A percentile compares a stretch with the other conserved stretches of the same genome.
Evolutionary conservation across 441 rosid species (phyloP).

Genomic region (Euphorbia celastroides): DNA sequence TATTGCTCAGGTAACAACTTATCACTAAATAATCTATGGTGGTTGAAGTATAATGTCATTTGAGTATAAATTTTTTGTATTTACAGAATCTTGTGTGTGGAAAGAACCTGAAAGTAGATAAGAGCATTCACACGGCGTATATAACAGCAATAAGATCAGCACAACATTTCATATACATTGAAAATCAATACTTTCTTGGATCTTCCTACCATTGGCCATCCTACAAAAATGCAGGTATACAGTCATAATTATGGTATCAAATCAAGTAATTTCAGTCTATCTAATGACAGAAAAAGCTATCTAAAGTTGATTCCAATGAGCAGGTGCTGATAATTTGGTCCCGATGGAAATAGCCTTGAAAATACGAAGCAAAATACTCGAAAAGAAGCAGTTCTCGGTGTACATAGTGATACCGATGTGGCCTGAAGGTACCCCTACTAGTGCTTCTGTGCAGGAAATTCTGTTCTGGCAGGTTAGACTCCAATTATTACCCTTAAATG

Average conservation of each 20-base stretch:
- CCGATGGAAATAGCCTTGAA: constrained; percentile 73
- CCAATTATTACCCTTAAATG: not conserved
- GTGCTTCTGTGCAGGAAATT: constrained; percentile 65
- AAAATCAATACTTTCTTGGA: constrained; percentile 71
- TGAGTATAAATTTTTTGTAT: constrained; percentile 7
- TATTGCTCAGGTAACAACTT: constrained; percentile 36
- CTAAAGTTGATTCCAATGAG: not conserved
- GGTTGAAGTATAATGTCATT: not conserved
- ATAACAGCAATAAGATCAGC: constrained; percentile 69
- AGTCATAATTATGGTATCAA: too few relatives aligned
- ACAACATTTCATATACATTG: constrained; percentile 66
- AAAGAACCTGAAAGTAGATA: constrained; percentile 66
- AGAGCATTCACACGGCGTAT: constrained; percentile 67
- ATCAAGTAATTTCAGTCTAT: not conserved
- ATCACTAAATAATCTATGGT: not conserved
- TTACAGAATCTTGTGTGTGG: constrained; percentile 57
- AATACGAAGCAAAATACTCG: constrained; percentile 57
- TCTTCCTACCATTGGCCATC: constrained; percentile 70
- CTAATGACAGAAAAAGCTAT: not conserved
- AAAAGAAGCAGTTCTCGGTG: constrained; percentile 54
- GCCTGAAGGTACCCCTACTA: constrained; percentile 69
- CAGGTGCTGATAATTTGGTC: constrained; percentile 69
- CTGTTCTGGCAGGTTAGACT: constrained; percentile 58
- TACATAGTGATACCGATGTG: constrained; percentile 79
- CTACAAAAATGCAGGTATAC: constrained; percentile 68